Percentiles rank a stretch among this genome's conserved stretches.
Evolutionary conservation across 805 yeast species (phyloP).

Genomic region (Helenozyma baotianmanensis): DNA sequence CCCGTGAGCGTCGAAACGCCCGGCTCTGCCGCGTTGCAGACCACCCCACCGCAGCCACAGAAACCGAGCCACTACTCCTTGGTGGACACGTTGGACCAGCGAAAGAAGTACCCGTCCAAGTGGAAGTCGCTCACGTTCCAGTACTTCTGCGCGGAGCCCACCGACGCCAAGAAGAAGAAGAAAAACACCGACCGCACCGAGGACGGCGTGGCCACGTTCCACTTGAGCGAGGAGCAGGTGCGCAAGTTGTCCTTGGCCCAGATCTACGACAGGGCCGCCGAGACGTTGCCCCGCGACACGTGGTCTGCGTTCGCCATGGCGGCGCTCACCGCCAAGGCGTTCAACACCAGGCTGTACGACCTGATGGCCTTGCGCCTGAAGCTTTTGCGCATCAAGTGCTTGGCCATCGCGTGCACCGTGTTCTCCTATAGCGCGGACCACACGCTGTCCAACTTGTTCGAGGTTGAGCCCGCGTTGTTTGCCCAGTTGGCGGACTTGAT

Average conservation of each 20-base stretch:
- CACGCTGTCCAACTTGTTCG: conserved; percentile 63
- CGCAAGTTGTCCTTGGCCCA: conserved; percentile 53
- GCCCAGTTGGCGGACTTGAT: conserved; percentile 66
- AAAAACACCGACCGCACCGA: conserved; percentile 9
- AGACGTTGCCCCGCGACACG: conserved; percentile 53
- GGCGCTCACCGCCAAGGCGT: conserved; percentile 68
- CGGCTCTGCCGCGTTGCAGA: too few relatives aligned
- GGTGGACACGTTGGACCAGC: conserved; percentile 41
- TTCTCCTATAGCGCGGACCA: conserved; percentile 53
- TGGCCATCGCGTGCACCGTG: conserved; percentile 61
- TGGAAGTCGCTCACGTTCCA: conserved; percentile 55
- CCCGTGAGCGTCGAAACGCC: conserved; percentile 2
- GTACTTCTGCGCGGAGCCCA: conserved; percentile 33
- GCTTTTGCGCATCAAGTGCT: conserved; percentile 59
- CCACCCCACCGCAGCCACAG: too few relatives aligned
- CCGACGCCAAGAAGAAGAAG: conserved; percentile 12
- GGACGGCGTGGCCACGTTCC: conserved; percentile 51
- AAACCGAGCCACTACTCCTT: conserved; percentile 36
- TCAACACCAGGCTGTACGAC: conserved; percentile 51
- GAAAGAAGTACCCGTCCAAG: conserved; percentile 45
- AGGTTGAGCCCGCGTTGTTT: conserved; percentile 64
- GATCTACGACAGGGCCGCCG: conserved; percentile 57
- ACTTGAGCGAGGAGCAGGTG: conserved; percentile 53
- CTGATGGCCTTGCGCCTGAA: conserved; percentile 52
- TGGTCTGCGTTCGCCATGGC: conserved; percentile 61